These are phyloP conservation scores for Rubia balearica DNA, from an alignment of 305 asterid genomes.

Conservation along the genomic window DNA sequence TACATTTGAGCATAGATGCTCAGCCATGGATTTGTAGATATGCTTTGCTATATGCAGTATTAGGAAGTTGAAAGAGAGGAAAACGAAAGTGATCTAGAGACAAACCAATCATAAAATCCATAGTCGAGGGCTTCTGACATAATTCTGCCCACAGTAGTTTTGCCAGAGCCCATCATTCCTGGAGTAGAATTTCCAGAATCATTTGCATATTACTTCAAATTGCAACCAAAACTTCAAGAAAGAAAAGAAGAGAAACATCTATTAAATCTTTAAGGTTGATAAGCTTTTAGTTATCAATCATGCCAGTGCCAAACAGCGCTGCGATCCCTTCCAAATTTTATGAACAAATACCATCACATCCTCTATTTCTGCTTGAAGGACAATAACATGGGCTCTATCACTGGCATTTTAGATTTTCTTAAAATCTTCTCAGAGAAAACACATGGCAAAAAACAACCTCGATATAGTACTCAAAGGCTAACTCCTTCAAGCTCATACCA, in stretches of 20 bases:
- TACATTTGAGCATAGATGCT: background rate
- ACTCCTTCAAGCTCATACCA: background rate
- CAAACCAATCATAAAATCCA: constrained; percentile 82
- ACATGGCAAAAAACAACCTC: background rate
- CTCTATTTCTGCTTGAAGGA: background rate
- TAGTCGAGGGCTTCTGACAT: constrained; percentile 74
- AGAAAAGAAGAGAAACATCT: background rate
- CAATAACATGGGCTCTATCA: background rate
- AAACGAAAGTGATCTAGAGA: constrained; percentile 1
- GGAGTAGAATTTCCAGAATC: constrained; percentile 13
- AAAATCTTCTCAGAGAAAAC: background rate
- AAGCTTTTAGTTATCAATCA: background rate
- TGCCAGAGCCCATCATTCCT: constrained; percentile 99
- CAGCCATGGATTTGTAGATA: background rate
- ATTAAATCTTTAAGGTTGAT: background rate
- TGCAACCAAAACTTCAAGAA: background rate
- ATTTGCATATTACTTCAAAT: background rate
- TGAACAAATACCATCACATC: background rate
- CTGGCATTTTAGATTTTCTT: background rate
- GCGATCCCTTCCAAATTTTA: background rate
- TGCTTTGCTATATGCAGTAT: background rate
- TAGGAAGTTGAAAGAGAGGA: background rate
- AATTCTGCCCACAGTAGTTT: constrained; percentile 85
- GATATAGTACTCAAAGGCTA: background rate
- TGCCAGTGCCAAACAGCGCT: background rate